Conservation (phyloP, 2,329 filamentous ascomycete genomes). For the Epichloe sp. region DNA sequence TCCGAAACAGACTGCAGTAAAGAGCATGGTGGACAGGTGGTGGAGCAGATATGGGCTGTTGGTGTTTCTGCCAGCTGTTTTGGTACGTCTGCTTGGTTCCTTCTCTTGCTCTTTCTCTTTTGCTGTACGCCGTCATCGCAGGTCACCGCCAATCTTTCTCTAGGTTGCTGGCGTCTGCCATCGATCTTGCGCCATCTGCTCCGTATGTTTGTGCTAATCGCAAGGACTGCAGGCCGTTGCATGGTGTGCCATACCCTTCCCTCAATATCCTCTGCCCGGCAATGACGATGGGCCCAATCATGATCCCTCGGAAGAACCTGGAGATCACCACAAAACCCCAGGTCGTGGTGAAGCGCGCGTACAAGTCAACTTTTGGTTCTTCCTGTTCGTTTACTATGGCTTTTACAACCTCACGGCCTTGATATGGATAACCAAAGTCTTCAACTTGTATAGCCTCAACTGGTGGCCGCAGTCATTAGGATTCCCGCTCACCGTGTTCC, state of each 20-base stretch:
- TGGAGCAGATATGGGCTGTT: conserved; percentile 49
- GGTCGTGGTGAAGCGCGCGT: conserved; percentile 52
- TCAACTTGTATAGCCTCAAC: conserved; percentile 58
- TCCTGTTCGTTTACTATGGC: conserved; percentile 56
- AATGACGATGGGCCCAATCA: conserved; percentile 21
- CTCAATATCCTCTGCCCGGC: conserved; percentile 43
- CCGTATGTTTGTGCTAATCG: neutral
- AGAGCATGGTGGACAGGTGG: conserved; percentile 46
- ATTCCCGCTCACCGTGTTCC: conserved; percentile 48
- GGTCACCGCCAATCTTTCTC: neutral
- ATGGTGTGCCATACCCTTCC: conserved; percentile 55
- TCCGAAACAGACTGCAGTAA: conserved; percentile 45
- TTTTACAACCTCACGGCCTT: conserved; percentile 55
- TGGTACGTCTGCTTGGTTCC: conserved; percentile 30
- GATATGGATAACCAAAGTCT: conserved; percentile 59
- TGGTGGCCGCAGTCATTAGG: conserved; percentile 56
- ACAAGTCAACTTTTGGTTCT: conserved; percentile 59
- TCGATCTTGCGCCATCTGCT: neutral
- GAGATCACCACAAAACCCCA: conserved; percentile 27
- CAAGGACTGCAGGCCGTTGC: conserved; percentile 34
- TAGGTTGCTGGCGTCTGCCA: neutral
- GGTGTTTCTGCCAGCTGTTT: conserved; percentile 44
- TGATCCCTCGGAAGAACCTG: conserved; percentile 8
- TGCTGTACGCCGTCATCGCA: neutral
- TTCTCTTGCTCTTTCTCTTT: neutral